phyloP scores from a whole-genome alignment of 2,329 filamentous ascomycete genomes.

The Sporothrix inflata region DNA sequence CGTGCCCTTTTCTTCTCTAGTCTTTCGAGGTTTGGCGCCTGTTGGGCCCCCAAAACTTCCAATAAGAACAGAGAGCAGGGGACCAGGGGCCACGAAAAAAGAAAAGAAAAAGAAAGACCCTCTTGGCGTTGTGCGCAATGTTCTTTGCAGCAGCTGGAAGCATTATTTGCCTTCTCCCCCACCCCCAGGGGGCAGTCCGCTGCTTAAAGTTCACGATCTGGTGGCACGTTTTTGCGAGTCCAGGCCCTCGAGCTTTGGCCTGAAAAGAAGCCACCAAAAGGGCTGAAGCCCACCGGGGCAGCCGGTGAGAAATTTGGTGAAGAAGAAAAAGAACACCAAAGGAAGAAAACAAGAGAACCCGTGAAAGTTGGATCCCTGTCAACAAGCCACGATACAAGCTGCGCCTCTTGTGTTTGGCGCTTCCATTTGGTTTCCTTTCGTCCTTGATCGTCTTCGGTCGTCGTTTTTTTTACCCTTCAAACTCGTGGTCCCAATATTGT shows the following conservation, averaged over 20 bases:
- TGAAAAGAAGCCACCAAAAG: not conserved
- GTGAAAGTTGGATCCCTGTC: not conserved
- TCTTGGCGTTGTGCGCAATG: not conserved
- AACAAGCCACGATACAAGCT: not conserved
- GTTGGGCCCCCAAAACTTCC: not conserved
- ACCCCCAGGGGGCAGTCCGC: not conserved
- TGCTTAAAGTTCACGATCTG: conserved; percentile 3
- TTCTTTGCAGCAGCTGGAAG: not conserved
- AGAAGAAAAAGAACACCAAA: not conserved
- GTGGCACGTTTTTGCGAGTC: not conserved
- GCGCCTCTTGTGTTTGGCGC: not conserved
- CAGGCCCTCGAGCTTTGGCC: not conserved
- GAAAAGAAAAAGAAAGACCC: no score
- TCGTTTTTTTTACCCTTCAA: not conserved
- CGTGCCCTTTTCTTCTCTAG: not conserved
- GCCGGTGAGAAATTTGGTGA: not conserved
- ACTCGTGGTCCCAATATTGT: not conserved
- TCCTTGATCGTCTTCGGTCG: not conserved
- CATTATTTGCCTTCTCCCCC: not conserved
- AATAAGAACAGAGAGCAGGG: not conserved
- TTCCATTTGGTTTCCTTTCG: not conserved
- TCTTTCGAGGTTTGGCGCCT: not conserved
- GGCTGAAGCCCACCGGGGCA: conserved; percentile 4
- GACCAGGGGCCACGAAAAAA: not conserved
- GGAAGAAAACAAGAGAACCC: not conserved